phyloP scores from a whole-genome alignment of 164 flowering plant species.

The Umbilicus rupestris region DNA sequence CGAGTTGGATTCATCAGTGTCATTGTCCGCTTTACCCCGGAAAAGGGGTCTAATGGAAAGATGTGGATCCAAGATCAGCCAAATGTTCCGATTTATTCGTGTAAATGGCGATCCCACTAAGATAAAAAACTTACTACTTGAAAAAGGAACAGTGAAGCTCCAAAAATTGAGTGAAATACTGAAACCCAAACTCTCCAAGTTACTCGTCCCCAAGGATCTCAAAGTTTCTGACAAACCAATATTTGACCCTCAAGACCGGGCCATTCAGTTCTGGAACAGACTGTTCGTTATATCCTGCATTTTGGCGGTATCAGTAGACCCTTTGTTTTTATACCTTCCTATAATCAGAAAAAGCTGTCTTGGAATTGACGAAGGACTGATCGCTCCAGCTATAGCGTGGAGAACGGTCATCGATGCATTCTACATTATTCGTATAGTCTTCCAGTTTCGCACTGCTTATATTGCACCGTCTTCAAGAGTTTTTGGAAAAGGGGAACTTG shows the following conservation, averaged over 20 bases:
- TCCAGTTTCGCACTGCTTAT: constrained; percentile 86
- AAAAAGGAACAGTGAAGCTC: constrained; percentile 72
- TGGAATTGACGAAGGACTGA: constrained; percentile 50
- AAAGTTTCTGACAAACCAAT: constrained; percentile 70
- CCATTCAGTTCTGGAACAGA: constrained; percentile 69
- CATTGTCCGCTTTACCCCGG: constrained; percentile 5
- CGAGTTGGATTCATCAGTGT: constrained; percentile 54
- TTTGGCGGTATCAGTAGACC: constrained; percentile 76
- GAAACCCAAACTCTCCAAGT: constrained; percentile 50
- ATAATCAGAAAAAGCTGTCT: constrained; percentile 48
- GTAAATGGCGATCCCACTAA: constrained; percentile 5
- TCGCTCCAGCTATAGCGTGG: constrained; percentile 43
- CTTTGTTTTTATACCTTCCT: constrained; percentile 84
- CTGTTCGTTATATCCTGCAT: constrained; percentile 76
- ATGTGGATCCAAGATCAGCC: background rate
- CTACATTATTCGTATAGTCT: constrained; percentile 66
- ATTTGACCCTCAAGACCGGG: constrained; percentile 86
- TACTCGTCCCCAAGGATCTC: constrained; percentile 80
- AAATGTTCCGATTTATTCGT: background rate
- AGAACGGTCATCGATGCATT: constrained; percentile 60
- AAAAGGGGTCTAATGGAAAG: constrained; percentile 4
- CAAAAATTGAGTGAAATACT: constrained; percentile 57
- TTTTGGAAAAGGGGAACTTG: constrained; percentile 97
- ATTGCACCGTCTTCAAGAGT: constrained; percentile 97
- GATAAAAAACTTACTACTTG: constrained; percentile 14